Evolutionary conservation across 1,139 yeast genomes (phyloP).

Genomic region (Zygosaccharomyces pseudobailii): DNA sequence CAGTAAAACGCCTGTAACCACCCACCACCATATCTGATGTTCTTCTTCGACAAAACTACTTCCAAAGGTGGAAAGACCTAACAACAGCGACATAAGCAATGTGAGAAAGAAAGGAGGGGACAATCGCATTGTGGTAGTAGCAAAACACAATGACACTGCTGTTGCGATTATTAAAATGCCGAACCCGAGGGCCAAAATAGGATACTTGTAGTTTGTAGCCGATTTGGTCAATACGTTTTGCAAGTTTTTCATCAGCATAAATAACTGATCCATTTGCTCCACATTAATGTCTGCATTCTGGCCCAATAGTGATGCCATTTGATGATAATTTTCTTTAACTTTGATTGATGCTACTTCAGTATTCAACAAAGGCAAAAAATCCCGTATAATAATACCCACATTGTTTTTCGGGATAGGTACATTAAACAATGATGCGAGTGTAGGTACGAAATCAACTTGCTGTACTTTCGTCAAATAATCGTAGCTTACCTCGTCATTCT

Average conservation of each 20-base stretch:
- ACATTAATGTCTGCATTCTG: slow-evolving; percentile 6
- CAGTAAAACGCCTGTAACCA: slow-evolving; percentile 27
- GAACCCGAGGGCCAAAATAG: slow-evolving; percentile 48
- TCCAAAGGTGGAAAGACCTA: slow-evolving; percentile 58
- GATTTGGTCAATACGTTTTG: slow-evolving; percentile 58
- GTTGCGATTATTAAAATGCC: slow-evolving; percentile 35
- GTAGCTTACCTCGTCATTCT: slow-evolving; percentile 32
- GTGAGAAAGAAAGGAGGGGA: slow-evolving; percentile 7
- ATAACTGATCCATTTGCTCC: slow-evolving; percentile 29
- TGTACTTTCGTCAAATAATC: slow-evolving; percentile 52
- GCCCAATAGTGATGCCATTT: slow-evolving; percentile 39
- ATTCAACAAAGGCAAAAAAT: slow-evolving; percentile 53
- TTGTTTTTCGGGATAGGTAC: slow-evolving; percentile 84
- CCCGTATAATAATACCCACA: slow-evolving; percentile 65
- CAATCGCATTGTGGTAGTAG: slow-evolving; percentile 3
- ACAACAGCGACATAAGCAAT: slow-evolving; percentile 27
- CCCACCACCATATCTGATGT: slow-evolving; percentile 95
- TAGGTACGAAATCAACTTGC: slow-evolving; percentile 88
- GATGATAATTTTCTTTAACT: slow-evolving; percentile 58
- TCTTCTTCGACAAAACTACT: slow-evolving; percentile 96
- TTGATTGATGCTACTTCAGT: slow-evolving; percentile 36
- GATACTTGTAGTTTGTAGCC: slow-evolving; percentile 69
- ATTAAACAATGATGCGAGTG: slow-evolving; percentile 66
- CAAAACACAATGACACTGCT: slow-evolving; percentile 16
- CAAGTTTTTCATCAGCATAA: slow-evolving; percentile 42